Evolutionary conservation across 768 basidiomycete species (phyloP).

Genomic region (Mycena haematopus): DNA sequence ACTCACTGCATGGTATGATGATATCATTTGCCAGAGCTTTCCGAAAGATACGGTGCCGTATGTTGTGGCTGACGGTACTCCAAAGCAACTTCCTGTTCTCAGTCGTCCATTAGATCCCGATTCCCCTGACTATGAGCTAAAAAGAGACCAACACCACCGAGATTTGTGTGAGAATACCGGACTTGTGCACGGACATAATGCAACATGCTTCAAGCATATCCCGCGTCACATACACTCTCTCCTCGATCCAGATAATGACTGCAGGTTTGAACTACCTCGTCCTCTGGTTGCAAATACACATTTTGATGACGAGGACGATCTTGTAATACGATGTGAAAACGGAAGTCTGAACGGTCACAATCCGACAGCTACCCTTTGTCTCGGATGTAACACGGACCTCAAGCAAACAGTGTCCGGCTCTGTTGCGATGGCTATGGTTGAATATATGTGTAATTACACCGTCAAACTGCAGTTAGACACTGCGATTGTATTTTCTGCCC

Average conservation of each 20-base stretch:
- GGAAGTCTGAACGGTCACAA: neutral
- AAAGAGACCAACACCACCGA: neutral
- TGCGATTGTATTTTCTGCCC: conserved; percentile 23
- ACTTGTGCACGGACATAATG: conserved; percentile 12
- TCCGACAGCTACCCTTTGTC: neutral
- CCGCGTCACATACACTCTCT: neutral
- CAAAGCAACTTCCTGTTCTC: neutral
- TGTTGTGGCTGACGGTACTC: neutral
- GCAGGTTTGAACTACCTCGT: neutral
- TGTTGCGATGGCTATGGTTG: conserved; percentile 21
- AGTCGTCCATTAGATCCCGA: neutral
- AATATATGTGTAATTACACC: conserved; percentile 22
- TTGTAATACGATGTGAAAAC: neutral
- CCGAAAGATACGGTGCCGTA: neutral
- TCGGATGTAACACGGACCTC: conserved; percentile 9
- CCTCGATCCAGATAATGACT: neutral
- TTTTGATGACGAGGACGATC: neutral
- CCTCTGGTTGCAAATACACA: neutral
- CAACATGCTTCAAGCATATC: conserved; percentile 27
- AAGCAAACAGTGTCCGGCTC: conserved; percentile 25
- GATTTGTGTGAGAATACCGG: neutral
- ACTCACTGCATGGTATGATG: neutral
- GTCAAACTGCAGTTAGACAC: conserved; percentile 22
- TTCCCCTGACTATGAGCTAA: neutral
- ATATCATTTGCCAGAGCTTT: conserved; percentile 1